phyloP scores from a whole-genome alignment of 495 filamentous ascomycete genomes.

The Pseudomonodictys pantanalensis region DNA sequence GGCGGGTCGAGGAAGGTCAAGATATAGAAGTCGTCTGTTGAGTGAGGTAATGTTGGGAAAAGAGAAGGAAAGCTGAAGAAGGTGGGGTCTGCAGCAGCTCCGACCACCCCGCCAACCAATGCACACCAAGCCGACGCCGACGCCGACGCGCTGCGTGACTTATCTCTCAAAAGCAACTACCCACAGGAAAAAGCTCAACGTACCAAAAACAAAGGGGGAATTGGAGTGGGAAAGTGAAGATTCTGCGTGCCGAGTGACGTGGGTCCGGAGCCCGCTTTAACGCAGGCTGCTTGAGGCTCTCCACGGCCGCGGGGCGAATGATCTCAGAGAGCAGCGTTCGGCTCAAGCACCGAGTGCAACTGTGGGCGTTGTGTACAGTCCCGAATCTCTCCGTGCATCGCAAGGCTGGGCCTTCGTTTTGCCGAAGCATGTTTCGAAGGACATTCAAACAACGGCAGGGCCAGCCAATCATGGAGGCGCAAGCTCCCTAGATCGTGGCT shows the following conservation, averaged over 20 bases:
- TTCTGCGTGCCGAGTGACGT: constrained; percentile 21
- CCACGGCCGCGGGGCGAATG: constrained; percentile 28
- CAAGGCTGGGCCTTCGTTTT: constrained; percentile 4
- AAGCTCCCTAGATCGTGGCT: constrained; percentile 1
- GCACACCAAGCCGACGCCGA: not conserved
- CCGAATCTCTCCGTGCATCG: constrained; percentile 30
- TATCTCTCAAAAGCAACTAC: not conserved
- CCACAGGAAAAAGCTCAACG: constrained; percentile 14
- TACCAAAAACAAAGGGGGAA: not conserved
- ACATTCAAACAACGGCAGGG: not conserved
- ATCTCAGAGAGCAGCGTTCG: no score
- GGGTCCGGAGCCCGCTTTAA: constrained; percentile 10
- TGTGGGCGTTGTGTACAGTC: constrained; percentile 9
- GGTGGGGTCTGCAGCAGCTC: not conserved
- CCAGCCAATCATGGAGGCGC: not conserved
- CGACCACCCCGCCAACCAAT: not conserved
- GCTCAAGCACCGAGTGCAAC: not conserved
- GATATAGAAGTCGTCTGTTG: not conserved
- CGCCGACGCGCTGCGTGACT: no score
- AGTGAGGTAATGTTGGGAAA: constrained; percentile 11
- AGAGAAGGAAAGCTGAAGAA: not conserved
- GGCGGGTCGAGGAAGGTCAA: not conserved
- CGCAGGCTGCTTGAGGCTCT: not conserved
- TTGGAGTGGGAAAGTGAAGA: not conserved
- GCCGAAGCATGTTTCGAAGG: constrained; percentile 13